phyloP scores from a whole-genome alignment of 2,329 filamentous ascomycete genomes.

The Pleoardoris graminearum region DNA sequence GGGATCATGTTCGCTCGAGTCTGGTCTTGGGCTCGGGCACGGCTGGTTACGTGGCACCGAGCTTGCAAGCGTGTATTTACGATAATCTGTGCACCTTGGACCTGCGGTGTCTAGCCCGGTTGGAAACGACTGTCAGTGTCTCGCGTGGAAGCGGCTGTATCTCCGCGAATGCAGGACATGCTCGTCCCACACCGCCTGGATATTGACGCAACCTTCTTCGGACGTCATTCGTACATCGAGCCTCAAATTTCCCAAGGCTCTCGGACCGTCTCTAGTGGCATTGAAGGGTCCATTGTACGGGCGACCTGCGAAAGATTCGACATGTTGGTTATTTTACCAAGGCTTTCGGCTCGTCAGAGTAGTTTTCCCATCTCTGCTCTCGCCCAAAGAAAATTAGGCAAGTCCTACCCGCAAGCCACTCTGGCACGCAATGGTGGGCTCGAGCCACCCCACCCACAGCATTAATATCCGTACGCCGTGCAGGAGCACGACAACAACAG shows the following conservation, averaged over 20 bases:
- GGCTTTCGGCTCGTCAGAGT: neutral
- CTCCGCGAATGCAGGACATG: conserved; percentile 36
- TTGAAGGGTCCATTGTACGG: neutral
- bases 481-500: conserved; percentile 32
- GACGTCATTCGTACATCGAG: conserved; percentile 17
- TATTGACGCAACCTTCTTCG: conserved; percentile 34
- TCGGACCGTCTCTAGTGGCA: neutral
- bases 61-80: conserved; percentile 14
- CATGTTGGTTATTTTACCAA: conserved; percentile 1
- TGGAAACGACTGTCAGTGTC: conserved; percentile 23
- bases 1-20: neutral
- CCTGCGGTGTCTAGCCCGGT: conserved; percentile 22
- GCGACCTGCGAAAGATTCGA: neutral
- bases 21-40: neutral
- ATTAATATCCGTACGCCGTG: conserved; percentile 32
- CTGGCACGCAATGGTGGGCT: conserved; percentile 31
- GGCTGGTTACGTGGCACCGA: conserved; percentile 5
- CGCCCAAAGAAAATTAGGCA: conserved; percentile 9
- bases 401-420: conserved; percentile 14
- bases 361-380: neutral
- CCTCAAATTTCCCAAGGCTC: neutral
- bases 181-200: conserved; percentile 24
- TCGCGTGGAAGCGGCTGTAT: conserved; percentile 40
- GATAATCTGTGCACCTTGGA: conserved; percentile 6
- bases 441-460: conserved; percentile 21